phyloP scores from a whole-genome alignment of 1,284 basidiomycete species.

The Marasmius tenuissimus region DNA sequence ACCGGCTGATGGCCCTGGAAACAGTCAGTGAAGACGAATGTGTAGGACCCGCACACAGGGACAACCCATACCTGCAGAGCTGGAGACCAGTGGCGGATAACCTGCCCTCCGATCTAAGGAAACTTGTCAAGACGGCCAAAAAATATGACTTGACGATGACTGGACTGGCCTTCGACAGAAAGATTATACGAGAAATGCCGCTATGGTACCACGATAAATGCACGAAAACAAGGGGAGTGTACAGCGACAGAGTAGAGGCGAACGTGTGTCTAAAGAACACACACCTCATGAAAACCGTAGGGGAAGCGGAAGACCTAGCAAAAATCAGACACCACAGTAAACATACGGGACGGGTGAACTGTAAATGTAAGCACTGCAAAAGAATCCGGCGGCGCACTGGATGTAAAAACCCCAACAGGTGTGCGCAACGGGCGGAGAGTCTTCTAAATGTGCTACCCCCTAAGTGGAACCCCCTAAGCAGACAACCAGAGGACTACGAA shows the following conservation, averaged over 20 bases:
- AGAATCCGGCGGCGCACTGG: background rate
- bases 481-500: conserved; percentile 14
- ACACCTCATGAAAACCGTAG: background rate
- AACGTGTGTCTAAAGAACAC: background rate
- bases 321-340: conserved; percentile 4
- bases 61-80: background rate
- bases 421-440: conserved; percentile 4
- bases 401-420: conserved; percentile 2
- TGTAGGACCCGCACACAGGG: background rate
- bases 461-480: conserved; percentile 4
- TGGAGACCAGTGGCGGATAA: background rate
- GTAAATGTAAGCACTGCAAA: conserved; percentile 4
- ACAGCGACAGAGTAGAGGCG: background rate
- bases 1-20: background rate
- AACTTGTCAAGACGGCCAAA: background rate
- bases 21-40: background rate
- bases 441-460: conserved; percentile 11
- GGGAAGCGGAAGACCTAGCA: conserved; percentile 10
- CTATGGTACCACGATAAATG: background rate
- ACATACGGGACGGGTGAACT: background rate
- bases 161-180: background rate
- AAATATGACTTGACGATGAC: background rate
- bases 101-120: background rate
- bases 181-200: background rate
- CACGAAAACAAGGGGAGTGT: background rate